phyloP scores from a whole-genome alignment of 2,329 filamentous ascomycete species.

The Colletotrichum sp. region DNA sequence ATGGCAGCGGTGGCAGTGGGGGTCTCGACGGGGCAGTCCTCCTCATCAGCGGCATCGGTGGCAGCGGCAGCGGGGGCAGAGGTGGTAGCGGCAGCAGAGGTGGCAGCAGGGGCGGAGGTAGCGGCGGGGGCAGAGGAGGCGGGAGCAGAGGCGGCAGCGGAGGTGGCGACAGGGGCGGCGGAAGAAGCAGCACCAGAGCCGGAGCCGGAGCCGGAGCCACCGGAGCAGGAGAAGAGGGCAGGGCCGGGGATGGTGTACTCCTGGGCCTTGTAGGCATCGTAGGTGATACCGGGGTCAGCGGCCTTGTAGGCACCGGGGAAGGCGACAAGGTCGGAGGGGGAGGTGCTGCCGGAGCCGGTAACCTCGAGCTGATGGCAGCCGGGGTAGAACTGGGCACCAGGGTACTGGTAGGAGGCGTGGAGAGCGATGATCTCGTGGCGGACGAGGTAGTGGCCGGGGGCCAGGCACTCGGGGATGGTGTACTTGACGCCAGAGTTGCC shows the following conservation, averaged over 20 bases:
- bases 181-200: not conserved
- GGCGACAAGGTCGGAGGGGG: constrained; percentile 41
- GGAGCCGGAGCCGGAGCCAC: constrained; percentile 4
- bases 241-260: constrained; percentile 54
- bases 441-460: constrained; percentile 55
- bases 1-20: not conserved
- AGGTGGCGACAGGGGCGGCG: not conserved
- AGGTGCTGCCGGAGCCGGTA: constrained; percentile 46
- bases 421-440: constrained; percentile 59
- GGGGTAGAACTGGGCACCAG: constrained; percentile 57
- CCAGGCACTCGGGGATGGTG: constrained; percentile 54
- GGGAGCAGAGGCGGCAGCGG: not conserved
- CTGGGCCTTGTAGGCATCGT: constrained; percentile 49
- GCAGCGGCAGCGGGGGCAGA: not conserved
- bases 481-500: constrained; percentile 46
- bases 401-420: constrained; percentile 47
- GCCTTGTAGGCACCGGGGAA: constrained; percentile 54
- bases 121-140: not conserved
- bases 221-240: constrained; percentile 49
- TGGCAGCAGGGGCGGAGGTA: not conserved
- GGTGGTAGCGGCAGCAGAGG: not conserved
- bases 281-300: constrained; percentile 50
- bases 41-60: not conserved
- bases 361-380: constrained; percentile 59
- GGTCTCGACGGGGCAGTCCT: not conserved